Percentiles rank a stretch among this genome's conserved stretches.
Conservation (phyloP, 257 asterid species). For the Gentiana straminea region DNA sequence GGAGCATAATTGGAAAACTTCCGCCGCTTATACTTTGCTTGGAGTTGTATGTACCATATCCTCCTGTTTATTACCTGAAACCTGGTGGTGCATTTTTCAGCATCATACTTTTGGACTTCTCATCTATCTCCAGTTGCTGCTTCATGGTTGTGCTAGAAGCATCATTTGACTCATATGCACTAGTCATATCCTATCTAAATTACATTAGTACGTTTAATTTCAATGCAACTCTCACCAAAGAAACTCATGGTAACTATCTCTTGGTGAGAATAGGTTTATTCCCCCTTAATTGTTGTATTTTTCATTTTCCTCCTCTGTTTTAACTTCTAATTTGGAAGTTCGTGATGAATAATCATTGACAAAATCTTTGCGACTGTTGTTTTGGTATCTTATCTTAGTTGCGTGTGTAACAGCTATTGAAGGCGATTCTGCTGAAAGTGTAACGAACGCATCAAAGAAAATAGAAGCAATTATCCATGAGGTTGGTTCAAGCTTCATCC, state of each 20-base stretch:
- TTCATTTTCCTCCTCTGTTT: conserved; percentile 1
- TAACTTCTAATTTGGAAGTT: not conserved
- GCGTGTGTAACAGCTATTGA: conserved; percentile 53
- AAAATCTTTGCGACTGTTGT: not conserved
- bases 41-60: not conserved
- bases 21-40: not conserved
- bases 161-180: too few relatives aligned
- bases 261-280: not conserved
- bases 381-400: conserved; percentile 2
- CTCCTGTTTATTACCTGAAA: not conserved
- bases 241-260: not conserved
- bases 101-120: not conserved
- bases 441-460: conserved; percentile 55
- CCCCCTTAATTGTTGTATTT: not conserved
- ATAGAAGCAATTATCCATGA: conserved; percentile 46
- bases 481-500: conserved; percentile 29
- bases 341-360: not conserved
- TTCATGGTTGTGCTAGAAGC: too few relatives aligned
- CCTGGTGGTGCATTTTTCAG: not conserved
- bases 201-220: not conserved
- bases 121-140: not conserved
- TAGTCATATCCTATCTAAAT: not conserved
- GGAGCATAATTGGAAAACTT: not conserved
- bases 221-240: not conserved
- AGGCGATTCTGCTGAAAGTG: conserved; percentile 69